Evolutionary conservation across 179 eudicot genomes (phyloP).

Genomic region (Heliamphora pulchella): DNA sequence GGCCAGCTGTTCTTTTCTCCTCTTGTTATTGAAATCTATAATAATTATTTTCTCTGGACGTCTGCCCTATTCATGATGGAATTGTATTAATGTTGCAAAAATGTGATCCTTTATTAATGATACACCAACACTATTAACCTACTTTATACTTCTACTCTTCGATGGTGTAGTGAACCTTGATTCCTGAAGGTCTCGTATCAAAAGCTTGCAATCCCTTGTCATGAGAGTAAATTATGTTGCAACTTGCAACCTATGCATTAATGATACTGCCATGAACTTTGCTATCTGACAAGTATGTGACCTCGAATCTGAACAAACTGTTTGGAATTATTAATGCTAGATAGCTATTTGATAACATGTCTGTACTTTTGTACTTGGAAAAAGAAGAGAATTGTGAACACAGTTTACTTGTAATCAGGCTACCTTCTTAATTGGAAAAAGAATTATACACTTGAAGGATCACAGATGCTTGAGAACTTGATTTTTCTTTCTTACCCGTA

Average conservation of each 20-base stretch:
- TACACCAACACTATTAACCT: neutral
- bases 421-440: neutral
- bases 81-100: neutral
- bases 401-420: neutral
- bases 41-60: neutral
- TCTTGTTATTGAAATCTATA: too few relatives aligned
- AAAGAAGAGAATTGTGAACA: neutral
- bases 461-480: neutral
- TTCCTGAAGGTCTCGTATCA: neutral
- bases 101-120: neutral
- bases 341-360: neutral
- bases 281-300: neutral
- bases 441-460: neutral
- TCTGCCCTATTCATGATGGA: neutral
- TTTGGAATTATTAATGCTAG: neutral
- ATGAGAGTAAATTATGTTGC: neutral
- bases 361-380: neutral
- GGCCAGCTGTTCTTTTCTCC: neutral
- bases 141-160: neutral
- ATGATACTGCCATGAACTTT: neutral
- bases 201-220: neutral
- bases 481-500: neutral
- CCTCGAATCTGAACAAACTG: neutral
- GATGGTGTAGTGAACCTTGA: neutral
- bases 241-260: neutral